These are phyloP conservation scores for Saksenaea oblongispora DNA, from an alignment of 371 early-diverging fungal genomes.

Conservation along the genomic window DNA sequence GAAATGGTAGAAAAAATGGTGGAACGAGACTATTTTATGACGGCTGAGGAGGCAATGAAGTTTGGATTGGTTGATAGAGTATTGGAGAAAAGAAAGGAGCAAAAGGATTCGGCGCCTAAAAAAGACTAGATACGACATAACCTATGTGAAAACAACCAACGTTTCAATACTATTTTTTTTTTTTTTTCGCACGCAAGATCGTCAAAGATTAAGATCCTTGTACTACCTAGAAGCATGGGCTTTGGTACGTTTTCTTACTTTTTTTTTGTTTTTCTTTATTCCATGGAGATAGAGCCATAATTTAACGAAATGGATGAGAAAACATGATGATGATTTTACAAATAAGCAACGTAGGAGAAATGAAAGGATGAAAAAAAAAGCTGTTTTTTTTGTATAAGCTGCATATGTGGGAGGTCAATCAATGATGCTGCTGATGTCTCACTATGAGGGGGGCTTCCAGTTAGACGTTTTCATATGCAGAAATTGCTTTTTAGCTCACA, in stretches of 20 bases:
- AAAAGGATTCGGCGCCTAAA: conserved; percentile 11
- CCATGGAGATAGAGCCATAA: neutral
- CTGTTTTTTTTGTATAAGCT: neutral
- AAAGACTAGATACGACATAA: neutral
- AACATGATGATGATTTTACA: neutral
- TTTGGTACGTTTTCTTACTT: neutral
- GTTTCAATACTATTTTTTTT: neutral
- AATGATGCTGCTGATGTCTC: neutral
- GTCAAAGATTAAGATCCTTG: conserved; percentile 4
- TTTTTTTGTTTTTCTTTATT: neutral
- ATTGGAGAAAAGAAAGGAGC: conserved; percentile 62
- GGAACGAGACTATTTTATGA: conserved; percentile 96
- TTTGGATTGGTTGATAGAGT: conserved; percentile 94
- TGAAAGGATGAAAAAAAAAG: neutral
- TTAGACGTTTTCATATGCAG: neutral
- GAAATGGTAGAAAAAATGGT: conserved; percentile 67
- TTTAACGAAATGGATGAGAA: neutral
- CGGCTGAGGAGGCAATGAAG: conserved; percentile 85
- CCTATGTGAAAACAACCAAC: neutral
- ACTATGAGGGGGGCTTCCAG: neutral
- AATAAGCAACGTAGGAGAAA: neutral
- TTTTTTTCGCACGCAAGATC: neutral
- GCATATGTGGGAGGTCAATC: neutral
- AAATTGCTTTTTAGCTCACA: neutral
- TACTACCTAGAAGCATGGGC: neutral